Evolutionary conservation across 129 eudicot genomes (phyloP), one percentile per base, ranked within the genome.

Genomic region (Flaveria robusta): DNA sequence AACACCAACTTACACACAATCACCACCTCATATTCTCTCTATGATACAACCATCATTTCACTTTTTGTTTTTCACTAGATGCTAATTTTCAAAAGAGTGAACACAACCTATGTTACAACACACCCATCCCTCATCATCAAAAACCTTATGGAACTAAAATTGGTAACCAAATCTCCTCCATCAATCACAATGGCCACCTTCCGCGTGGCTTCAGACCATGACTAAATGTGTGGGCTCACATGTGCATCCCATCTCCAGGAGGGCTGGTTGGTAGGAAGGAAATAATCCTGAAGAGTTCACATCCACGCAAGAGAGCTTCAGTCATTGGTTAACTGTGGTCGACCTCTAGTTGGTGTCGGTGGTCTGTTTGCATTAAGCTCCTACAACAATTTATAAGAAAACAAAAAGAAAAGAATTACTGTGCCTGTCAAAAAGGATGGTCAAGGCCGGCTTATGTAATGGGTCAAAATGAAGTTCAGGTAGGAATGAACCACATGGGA

Each of bases 311-410:
- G 90, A 75, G 96, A 86, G 71, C 96, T 91, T 70, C 92, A 84
- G 65, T 92, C 98, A 39, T 84, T 89, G 24, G 91, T 74, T 31
- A 86, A 89, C 86, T 86, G 94, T 60, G 96, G 98, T 39, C 98
- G 96, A 24, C 98, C 98, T 83, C 98, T 89, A 23, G 98, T 92
- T 54, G 98, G 98, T 34, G 98, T 92, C 29, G 96, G 86, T 72
- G 99, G 99, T 64, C 65, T 24, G 31, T 58, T 22, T 20, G 29
- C 31, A 58, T 58, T 58, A 58, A 58, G 65, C 7, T 22, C 98
- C 98, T 94, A 42, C 55, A 54, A 20, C 62, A 19, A 54, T 18
- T 54, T 54, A 54, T 54, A 54, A 23, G 16, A 49, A 49, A 49
- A 52, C 16, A n/a, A 18, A 52, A n/a, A 0, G 23, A 52, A 52